Evolutionary conservation across 768 basidiomycete genomes (phyloP), one percentile per base, ranked within the genome.

Genomic region (Tulasnella sp.): DNA sequence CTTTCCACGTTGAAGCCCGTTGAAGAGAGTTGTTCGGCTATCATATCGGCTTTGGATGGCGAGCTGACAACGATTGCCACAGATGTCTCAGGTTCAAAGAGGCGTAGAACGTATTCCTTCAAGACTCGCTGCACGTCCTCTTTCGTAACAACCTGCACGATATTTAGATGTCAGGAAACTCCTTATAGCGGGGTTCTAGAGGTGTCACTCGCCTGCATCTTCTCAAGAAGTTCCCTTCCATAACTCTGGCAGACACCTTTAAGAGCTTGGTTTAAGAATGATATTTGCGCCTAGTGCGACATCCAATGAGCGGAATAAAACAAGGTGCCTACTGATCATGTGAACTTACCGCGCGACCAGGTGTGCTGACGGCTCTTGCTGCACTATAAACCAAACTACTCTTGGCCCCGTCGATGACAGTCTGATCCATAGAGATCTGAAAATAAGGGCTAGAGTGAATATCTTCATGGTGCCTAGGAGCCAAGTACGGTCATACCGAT

Each of bases 181-280:
- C 48, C 19, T 19, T 23, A 8, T 32, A 10, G 43, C 2, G 30
- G 41, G 38, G n/a, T 27, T 13, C 5, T 10, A 38, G 29, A 3
- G 21, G 34, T 3, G 51, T 27, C 54, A 42, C 58, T 23, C 41
- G 72, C 73, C 65, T 70, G 85, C 67, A 83, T 86, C 67, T 83
- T 81, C 65, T 84, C 80, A 47, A 95, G 76, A n/a, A 92, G 77
- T 55, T 85, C 78, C 24, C 87, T 75, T 65, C 86, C 84, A 67
- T 86, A 76, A 62, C 83, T 80, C 67, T 85, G 83, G 4, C 84
- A 73, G 9, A 97, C 80, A 30, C 84, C 86, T 68, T 88, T 89
- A n/a, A 99, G 76, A 0, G 85, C 88, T 74, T 96, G 90, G 72
- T 98, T 94, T 29, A 78, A 75, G 72, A 96, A 97, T 0, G 92